phyloP scores from a whole-genome alignment of 2,329 filamentous ascomycete genomes.

The Cordyceps cicadae region DNA sequence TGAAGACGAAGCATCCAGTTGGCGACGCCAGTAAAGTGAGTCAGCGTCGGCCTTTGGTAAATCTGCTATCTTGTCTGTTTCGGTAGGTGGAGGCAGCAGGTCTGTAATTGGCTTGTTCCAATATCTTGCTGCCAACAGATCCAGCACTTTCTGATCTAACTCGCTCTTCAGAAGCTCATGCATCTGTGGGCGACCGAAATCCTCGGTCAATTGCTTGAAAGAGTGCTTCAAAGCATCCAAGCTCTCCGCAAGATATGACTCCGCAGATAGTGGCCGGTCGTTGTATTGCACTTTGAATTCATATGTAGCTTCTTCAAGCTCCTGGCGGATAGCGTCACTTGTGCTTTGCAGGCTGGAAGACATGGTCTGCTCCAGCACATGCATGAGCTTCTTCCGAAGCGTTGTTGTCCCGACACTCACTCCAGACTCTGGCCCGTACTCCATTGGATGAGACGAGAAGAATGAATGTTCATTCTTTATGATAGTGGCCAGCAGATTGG shows the following conservation, averaged over 20 bases:
- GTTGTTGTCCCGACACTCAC: constrained; percentile 76
- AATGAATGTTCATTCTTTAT: constrained; percentile 80
- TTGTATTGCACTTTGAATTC: constrained; percentile 99
- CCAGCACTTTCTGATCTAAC: constrained; percentile 88
- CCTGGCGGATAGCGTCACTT: constrained; percentile 84
- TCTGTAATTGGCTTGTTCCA: constrained; percentile 96
- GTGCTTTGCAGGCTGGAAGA: constrained; percentile 82
- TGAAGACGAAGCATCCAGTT: constrained; percentile 85
- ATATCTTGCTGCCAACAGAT: constrained; percentile 85
- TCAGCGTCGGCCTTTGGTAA: constrained; percentile 79
- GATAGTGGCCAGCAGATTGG: constrained; percentile 73
- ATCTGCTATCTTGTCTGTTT: constrained; percentile 65
- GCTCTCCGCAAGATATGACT: constrained; percentile 93
- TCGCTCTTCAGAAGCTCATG: constrained; percentile 83
- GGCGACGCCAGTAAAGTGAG: constrained; percentile 84
- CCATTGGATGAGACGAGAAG: constrained; percentile 73
- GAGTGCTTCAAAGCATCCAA: constrained; percentile 95
- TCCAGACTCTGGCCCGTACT: constrained; percentile 67
- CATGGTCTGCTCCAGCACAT: constrained; percentile 95
- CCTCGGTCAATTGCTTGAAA: constrained; percentile 87
- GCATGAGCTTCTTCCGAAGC: constrained; percentile 91
- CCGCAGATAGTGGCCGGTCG: constrained; percentile 84
- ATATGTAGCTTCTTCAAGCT: constrained; percentile 93
- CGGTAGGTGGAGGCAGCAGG: constrained; percentile 56
- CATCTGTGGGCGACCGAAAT: constrained; percentile 84